These are phyloP conservation scores for Drosera capensis DNA, from an alignment of 148 eudicot species.

Conservation along the genomic window DNA sequence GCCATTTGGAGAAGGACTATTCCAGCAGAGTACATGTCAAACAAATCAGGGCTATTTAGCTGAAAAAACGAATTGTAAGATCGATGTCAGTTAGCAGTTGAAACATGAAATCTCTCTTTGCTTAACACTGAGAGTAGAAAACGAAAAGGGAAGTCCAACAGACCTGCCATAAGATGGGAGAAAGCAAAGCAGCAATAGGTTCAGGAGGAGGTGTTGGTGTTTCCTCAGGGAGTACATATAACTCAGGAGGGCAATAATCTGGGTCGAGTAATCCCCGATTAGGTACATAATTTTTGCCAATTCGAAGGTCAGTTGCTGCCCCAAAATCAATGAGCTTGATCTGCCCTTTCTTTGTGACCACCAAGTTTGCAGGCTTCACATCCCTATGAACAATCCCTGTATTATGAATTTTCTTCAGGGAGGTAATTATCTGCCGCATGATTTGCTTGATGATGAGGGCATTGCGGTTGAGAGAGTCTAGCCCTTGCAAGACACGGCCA, in stretches of 20 bases:
- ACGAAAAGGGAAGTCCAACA: not conserved
- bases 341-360: conserved; percentile 80
- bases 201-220: conserved; percentile 97
- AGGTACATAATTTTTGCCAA: conserved; percentile 84
- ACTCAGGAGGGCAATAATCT: conserved; percentile 92
- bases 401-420: conserved; percentile 78
- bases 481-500: conserved; percentile 70
- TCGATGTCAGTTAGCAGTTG: too few species aligned
- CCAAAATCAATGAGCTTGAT: conserved; percentile 96
- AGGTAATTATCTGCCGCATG: conserved; percentile 85
- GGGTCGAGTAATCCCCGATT: conserved; percentile 75
- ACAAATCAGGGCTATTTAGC: conserved; percentile 91
- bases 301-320: conserved; percentile 88
- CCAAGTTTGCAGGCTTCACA: conserved; percentile 89
- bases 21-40: conserved; percentile 95
- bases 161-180: conserved; percentile 96
- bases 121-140: not conserved
- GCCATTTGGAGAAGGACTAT: conserved; percentile 93
- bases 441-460: conserved; percentile 83
- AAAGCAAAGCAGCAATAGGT: conserved; percentile 85
- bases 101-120: not conserved
- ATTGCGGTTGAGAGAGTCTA: conserved; percentile 51
- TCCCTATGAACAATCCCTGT: conserved; percentile 90
- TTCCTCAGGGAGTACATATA: conserved; percentile 86
- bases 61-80: conserved; percentile 25